Evolutionary conservation across 257 asterid genomes (phyloP).

Genomic region (Capsicum pubescens): DNA sequence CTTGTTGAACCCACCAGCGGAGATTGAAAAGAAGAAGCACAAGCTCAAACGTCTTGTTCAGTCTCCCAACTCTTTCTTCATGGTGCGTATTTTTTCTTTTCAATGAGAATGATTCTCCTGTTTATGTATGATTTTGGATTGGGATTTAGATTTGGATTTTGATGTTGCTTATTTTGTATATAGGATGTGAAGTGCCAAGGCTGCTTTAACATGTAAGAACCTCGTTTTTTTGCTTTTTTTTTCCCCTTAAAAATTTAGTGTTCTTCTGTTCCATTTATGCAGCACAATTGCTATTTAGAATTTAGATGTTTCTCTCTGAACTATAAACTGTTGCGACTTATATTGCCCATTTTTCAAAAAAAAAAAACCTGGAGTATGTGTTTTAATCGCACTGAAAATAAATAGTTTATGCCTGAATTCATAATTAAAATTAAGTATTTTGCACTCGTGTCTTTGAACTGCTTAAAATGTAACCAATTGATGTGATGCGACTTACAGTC

Average conservation of each 20-base stretch:
- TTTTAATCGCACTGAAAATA: too few relatives aligned
- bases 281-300: background rate
- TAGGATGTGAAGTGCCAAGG: constrained; percentile 73
- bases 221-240: background rate
- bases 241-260: too few relatives aligned
- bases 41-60: constrained; percentile 74
- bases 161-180: background rate
- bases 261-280: background rate
- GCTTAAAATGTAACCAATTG: too few relatives aligned
- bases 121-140: background rate
- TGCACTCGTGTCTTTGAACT: too few relatives aligned
- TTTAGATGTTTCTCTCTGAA: background rate
- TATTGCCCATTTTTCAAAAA: background rate
- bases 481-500: too few relatives aligned
- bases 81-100: constrained; percentile 34
- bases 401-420: too few relatives aligned
- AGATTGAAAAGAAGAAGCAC: constrained; percentile 79
- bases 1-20: constrained; percentile 72
- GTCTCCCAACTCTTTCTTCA: constrained; percentile 59
- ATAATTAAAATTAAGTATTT: too few relatives aligned
- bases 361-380: too few relatives aligned
- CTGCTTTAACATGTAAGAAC: constrained; percentile 66
- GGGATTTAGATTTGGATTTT: background rate
- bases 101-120: background rate
- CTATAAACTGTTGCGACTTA: background rate